phyloP scores from a whole-genome alignment of 352 stramenopile genomes.

The Phytophthora melonis region DNA sequence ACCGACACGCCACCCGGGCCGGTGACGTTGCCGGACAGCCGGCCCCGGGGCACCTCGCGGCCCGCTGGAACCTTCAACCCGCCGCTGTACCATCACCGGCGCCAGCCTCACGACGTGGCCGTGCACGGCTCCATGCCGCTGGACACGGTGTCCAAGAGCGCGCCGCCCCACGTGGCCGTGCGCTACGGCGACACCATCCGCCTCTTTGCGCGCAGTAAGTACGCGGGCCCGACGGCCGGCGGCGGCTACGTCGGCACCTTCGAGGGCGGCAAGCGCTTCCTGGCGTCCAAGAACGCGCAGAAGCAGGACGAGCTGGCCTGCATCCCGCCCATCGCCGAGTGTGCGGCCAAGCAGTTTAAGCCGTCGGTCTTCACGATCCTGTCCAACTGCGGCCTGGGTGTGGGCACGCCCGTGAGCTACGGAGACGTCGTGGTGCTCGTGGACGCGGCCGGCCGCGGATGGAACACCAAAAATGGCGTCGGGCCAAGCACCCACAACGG shows the following conservation, averaged over 20 bases:
- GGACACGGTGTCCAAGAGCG: conserved; percentile 53
- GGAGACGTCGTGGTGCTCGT: conserved; percentile 86
- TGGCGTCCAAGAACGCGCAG: conserved; percentile 63
- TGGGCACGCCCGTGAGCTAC: conserved; percentile 79
- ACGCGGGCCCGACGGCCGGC: conserved; percentile 33
- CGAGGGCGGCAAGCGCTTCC: conserved; percentile 67
- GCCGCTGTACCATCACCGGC: conserved; percentile 3
- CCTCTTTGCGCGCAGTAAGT: conserved; percentile 74
- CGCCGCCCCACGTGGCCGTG: conserved; percentile 70
- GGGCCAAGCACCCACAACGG: conserved; percentile 81
- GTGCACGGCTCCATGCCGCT: conserved; percentile 37
- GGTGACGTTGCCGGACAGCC: conserved; percentile 10
- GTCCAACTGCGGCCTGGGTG: conserved; percentile 62
- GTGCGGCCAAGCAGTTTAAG: conserved; percentile 50
- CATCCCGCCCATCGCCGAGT: conserved; percentile 60
- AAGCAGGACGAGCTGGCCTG: conserved; percentile 78
- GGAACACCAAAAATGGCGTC: conserved; percentile 90
- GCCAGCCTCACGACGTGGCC: conserved; percentile 30
- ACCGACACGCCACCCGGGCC: conserved; percentile 24
- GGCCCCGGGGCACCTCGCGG: conserved; percentile 20
- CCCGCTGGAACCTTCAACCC: background rate
- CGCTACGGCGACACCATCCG: conserved; percentile 78
- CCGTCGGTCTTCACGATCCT: conserved; percentile 73
- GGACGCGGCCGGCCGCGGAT: conserved; percentile 67
- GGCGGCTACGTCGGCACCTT: conserved; percentile 83